Evolutionary conservation across 2,329 filamentous ascomycete species (phyloP).

Genomic region (Diaporthe sp.): DNA sequence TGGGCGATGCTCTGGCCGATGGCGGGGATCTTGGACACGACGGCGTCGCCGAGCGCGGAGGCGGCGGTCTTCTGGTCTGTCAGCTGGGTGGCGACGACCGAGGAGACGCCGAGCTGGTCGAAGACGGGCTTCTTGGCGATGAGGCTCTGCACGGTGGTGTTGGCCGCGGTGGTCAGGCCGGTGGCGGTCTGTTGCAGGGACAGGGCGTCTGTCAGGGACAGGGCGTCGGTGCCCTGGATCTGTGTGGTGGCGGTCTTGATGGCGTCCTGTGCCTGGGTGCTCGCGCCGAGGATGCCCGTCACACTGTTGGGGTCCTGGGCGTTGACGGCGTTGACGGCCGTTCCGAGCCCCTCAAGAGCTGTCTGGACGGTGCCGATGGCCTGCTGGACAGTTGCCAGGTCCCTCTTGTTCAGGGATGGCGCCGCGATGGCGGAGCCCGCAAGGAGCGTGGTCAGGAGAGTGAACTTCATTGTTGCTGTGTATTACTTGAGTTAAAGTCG

Average conservation of each 20-base stretch:
- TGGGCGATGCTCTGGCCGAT: slow-evolving; percentile 49
- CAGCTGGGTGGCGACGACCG: slow-evolving; percentile 45
- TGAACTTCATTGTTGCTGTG: slow-evolving; percentile 36
- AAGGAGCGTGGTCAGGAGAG: slow-evolving; percentile 32
- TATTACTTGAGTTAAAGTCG: slow-evolving; percentile 9
- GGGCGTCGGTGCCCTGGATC: slow-evolving; percentile 47
- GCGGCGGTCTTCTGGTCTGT: slow-evolving; percentile 45
- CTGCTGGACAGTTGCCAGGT: slow-evolving; percentile 35
- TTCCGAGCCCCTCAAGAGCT: slow-evolving; percentile 35
- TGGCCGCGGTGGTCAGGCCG: slow-evolving; percentile 44
- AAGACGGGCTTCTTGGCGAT: slow-evolving; percentile 47
- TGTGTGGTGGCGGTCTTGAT: slow-evolving; percentile 46
- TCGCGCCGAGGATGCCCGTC: slow-evolving; percentile 61
- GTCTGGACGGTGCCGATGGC: slow-evolving; percentile 37
- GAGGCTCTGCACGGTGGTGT: slow-evolving; percentile 44
- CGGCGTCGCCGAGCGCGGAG: slow-evolving; percentile 51
- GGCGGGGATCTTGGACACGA: slow-evolving; percentile 47
- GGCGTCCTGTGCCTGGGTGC: slow-evolving; percentile 41
- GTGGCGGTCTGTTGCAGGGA: slow-evolving; percentile 43
- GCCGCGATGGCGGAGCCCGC: slow-evolving; percentile 37
- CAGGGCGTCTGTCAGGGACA: slow-evolving; percentile 45
- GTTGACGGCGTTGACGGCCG: slow-evolving; percentile 37
- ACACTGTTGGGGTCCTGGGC: slow-evolving; percentile 55
- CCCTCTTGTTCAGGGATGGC: slow-evolving; percentile 34
- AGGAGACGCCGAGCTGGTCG: slow-evolving; percentile 48